A percentile compares a stretch with the other conserved stretches of the same genome.
Conservation (phyloP, 2,329 filamentous ascomycete species). For the Apiospora kogelbergensis region DNA sequence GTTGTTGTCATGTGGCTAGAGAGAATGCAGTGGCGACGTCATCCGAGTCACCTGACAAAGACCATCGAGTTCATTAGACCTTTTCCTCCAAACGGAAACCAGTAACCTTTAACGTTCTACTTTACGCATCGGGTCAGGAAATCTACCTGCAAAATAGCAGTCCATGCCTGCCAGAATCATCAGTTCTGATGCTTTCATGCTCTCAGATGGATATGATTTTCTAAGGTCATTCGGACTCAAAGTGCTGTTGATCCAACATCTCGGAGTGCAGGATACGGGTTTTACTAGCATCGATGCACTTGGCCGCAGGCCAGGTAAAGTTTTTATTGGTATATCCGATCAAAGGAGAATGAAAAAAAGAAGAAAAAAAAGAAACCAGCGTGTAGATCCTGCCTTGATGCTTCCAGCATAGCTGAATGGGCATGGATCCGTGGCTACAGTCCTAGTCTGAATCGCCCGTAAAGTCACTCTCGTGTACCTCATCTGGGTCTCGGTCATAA, state of each 20-base stretch:
- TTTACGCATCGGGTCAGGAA: not conserved
- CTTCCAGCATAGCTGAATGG: not conserved
- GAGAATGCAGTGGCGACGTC: not conserved
- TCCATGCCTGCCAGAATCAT: not conserved
- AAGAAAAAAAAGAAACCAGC: not conserved
- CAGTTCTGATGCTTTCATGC: too few relatives aligned
- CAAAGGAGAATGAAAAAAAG: not conserved
- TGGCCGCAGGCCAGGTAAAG: not conserved
- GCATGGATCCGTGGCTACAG: not conserved
- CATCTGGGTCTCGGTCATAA: slow-evolving; percentile 34
- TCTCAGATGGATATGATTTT: not conserved
- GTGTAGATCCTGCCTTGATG: not conserved
- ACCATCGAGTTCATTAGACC: not conserved
- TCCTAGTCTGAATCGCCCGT: slow-evolving; percentile 25
- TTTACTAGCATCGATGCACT: not conserved
- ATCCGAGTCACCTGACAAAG: slow-evolving; percentile 1
- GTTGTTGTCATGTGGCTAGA: not conserved
- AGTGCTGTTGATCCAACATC: not conserved
- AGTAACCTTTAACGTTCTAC: too few relatives aligned
- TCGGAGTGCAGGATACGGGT: not conserved
- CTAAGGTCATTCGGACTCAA: not conserved
- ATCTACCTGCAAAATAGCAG: not conserved
- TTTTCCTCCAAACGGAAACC: not conserved
- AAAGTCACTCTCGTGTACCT: slow-evolving; percentile 36
- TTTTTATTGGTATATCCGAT: not conserved